Evolutionary conservation across 164 flowering plant genomes (phyloP).

Genomic region (Vitis rupestris): DNA sequence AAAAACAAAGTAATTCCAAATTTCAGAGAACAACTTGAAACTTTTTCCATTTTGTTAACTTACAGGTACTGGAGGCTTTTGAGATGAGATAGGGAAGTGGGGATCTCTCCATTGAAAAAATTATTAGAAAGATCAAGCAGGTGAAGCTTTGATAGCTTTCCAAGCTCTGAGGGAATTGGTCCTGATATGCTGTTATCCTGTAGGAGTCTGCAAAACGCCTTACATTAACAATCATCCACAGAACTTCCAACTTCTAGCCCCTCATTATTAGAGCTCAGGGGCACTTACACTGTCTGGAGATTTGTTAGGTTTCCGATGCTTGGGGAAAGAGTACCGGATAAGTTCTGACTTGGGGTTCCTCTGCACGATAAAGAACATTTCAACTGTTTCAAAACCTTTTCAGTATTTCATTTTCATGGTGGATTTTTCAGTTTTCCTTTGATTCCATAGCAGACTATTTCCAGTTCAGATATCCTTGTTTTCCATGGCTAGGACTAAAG

Average conservation of each 20-base stretch:
- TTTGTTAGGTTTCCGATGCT: slow-evolving; percentile 90
- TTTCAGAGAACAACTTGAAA: too few relatives aligned
- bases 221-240: neutral
- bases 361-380: slow-evolving; percentile 41
- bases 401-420: too few relatives aligned
- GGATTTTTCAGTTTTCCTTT: neutral
- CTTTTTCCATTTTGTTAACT: slow-evolving; percentile 19
- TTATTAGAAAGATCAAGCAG: slow-evolving; percentile 89
- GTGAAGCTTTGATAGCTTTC: slow-evolving; percentile 63
- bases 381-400: slow-evolving; percentile 5
- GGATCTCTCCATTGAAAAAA: slow-evolving; percentile 57
- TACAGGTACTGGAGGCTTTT: slow-evolving; percentile 75
- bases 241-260: neutral
- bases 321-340: slow-evolving; percentile 78
- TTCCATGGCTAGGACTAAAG: neutral
- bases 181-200: slow-evolving; percentile 89
- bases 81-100: slow-evolving; percentile 54
- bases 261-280: neutral
- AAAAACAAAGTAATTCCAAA: neutral
- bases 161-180: slow-evolving; percentile 68
- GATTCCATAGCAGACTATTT: neutral
- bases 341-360: slow-evolving; percentile 80
- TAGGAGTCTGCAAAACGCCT: slow-evolving; percentile 52
- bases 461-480: neutral
- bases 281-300: slow-evolving; percentile 78